Conservation (phyloP, 768 basidiomycete species). For the Pulveroboletus sp. region DNA sequence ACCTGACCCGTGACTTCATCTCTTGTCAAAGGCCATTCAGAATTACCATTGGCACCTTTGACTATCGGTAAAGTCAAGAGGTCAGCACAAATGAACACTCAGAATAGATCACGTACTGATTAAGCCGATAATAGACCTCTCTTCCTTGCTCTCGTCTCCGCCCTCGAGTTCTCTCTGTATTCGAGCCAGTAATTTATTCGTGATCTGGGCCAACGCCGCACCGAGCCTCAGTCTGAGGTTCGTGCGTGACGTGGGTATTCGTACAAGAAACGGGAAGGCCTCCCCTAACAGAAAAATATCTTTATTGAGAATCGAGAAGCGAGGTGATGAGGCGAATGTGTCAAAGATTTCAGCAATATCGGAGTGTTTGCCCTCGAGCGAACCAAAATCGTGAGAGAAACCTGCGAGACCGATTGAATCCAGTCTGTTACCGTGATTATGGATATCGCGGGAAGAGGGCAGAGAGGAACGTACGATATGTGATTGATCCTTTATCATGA, state of each 20-base stretch:
- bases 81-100: constrained; percentile 15
- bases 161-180: constrained; percentile 31
- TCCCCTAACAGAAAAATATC: constrained; percentile 35
- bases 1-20: constrained; percentile 30
- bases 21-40: constrained; percentile 22
- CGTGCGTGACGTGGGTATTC: constrained; percentile 34
- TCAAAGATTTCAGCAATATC: constrained; percentile 40
- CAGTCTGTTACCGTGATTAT: not conserved
- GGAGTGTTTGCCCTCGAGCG: constrained; percentile 44
- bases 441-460: no score
- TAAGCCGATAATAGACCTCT: constrained; percentile 24
- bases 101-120: constrained; percentile 12
- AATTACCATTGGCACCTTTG: constrained; percentile 29
- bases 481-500: not conserved
- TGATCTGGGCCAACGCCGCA: constrained; percentile 35
- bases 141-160: constrained; percentile 15
- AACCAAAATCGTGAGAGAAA: not conserved
- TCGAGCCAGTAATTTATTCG: constrained; percentile 34
- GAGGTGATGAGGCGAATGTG: constrained; percentile 23
- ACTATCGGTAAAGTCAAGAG: constrained; percentile 20
- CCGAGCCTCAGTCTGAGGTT: constrained; percentile 30
- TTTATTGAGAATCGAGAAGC: constrained; percentile 21
- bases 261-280: constrained; percentile 33
- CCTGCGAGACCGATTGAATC: not conserved
- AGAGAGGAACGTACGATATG: not conserved